Base-by-base conservation (phyloP, 2,329 filamentous ascomycete genomes). In the Sporothrix brasiliensis region DNA sequence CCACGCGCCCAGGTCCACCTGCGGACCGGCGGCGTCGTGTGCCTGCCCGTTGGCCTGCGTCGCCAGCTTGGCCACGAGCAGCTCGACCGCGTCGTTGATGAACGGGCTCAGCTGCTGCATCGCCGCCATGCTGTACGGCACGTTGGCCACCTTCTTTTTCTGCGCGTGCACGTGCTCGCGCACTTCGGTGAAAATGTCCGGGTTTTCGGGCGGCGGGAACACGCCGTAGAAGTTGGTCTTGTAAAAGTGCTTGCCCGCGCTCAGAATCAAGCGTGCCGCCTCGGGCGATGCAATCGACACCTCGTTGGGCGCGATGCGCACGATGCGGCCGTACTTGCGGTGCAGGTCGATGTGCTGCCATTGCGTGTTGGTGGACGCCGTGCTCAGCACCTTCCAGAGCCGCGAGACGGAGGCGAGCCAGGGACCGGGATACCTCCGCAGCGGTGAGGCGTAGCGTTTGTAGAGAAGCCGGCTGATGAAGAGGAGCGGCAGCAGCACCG, bases 161-260 rank as follows among this genome's bases (percentile, higher is more conserved):
- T 81, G 79, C 0, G 84, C 84, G 75, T 87, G 85, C n/a, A 84
- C 82, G 7, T 82, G 79, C 77, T 87, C 85, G 68, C 84, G 79
- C 19, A 80, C 82, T 76, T 87, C 85, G 53, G 85, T 87, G 77
- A 87, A 87, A 75, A 87, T 86, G 72, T 87, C 85, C 6, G 85
- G 84, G 77, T 87, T 86, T 77, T 86, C 84, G 0, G 83, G 82
- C 3, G 85, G 85, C 41, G 85, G 85, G 74, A 87, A 87, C 7
- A 87, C 85, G 52, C 76, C 78, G 75, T 86, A 86, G 73, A 86
- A 86, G 70, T 81, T 77, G 3, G 84, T 85, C 79, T 86, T 86
- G 78, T 82, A 80, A 77, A 85, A 85, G 24, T 82, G 80, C 76
- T 84, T 85, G 9, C 84, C 84, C 0, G 83, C 83, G 58, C 80